phyloP scores from a whole-genome alignment of 2,329 filamentous ascomycete species.

The Ramularia collo-cygni region DNA sequence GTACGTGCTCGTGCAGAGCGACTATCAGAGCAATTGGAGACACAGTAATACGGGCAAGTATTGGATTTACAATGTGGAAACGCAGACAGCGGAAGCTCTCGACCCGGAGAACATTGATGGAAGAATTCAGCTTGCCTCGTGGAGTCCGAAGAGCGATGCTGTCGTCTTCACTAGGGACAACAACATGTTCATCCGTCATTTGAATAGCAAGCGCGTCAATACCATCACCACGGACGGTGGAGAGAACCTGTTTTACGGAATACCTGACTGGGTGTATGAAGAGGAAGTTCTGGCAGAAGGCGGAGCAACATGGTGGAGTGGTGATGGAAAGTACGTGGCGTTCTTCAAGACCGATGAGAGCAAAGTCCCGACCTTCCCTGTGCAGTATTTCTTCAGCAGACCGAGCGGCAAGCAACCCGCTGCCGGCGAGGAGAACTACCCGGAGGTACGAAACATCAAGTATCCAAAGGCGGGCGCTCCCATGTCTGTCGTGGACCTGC shows the following conservation, averaged over 20 bases:
- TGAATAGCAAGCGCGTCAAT: slow-evolving; percentile 53
- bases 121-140: slow-evolving; percentile 74
- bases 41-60: slow-evolving; percentile 82
- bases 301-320: slow-evolving; percentile 91
- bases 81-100: slow-evolving; percentile 69
- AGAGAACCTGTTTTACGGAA: slow-evolving; percentile 82
- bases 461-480: slow-evolving; percentile 94
- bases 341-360: slow-evolving; percentile 94
- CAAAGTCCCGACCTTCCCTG: slow-evolving; percentile 79
- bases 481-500: slow-evolving; percentile 80
- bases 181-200: slow-evolving; percentile 74
- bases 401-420: slow-evolving; percentile 66
- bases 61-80: slow-evolving; percentile 85
- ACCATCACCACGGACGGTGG: slow-evolving; percentile 84
- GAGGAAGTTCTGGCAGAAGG: slow-evolving; percentile 74
- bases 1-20: slow-evolving; percentile 75
- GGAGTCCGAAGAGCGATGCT: slow-evolving; percentile 82
- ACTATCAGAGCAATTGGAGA: slow-evolving; percentile 71
- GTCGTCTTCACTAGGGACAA: slow-evolving; percentile 87
- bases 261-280: slow-evolving; percentile 97
- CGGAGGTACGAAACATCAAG: slow-evolving; percentile 86
- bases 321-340: slow-evolving; percentile 79
- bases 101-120: slow-evolving; percentile 60
- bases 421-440: slow-evolving; percentile 76
- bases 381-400: slow-evolving; percentile 86